Conservation (phyloP, 73 alveolate species). For the Tetrahymena elliotti region DNA sequence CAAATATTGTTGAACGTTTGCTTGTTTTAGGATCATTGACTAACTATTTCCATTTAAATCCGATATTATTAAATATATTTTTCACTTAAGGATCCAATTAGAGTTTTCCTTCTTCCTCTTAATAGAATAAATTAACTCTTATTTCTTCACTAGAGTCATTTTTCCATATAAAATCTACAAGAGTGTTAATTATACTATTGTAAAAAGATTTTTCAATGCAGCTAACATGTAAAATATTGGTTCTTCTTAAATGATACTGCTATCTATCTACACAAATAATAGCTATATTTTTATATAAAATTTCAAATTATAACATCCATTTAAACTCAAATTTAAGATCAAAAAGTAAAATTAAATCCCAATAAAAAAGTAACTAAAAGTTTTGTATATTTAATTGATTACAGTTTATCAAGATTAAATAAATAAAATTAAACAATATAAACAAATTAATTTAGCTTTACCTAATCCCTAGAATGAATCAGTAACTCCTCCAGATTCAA, state of each 20-base stretch:
- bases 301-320: not conserved
- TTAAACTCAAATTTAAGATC: not conserved
- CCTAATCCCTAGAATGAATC: not conserved
- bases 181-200: not conserved
- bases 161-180: not conserved
- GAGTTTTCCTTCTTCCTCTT: not conserved
- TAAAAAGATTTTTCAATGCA: not conserved
- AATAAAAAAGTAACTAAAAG: no score
- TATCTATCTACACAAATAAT: not conserved
- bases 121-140: not conserved
- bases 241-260: not conserved
- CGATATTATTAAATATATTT: not conserved
- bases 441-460: no score
- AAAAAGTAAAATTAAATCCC: not conserved
- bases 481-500: not conserved
- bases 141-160: not conserved
- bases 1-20: not conserved
- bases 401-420: no score
- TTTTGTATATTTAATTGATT: no score
- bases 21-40: not conserved
- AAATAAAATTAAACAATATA: no score
- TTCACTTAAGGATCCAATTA: not conserved
- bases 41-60: not conserved
- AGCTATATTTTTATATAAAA: not conserved
- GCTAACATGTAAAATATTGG: not conserved